Conservation (phyloP, 371 early-diverging fungal genomes). For the Syncephalastrum racemosum region DNA sequence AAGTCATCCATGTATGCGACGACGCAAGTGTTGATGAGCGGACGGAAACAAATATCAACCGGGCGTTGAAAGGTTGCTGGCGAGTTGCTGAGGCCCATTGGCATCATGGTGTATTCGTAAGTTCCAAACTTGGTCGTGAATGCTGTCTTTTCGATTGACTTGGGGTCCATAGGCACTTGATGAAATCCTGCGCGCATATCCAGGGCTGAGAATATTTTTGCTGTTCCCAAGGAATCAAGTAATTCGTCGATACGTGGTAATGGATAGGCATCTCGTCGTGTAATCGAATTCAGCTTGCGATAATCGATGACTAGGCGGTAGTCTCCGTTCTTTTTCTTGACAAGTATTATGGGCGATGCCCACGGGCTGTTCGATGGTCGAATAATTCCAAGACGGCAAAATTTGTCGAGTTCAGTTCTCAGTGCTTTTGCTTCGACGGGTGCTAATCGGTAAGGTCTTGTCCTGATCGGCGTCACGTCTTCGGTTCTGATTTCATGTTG, state of each 20-base stretch:
- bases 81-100: slow-evolving; percentile 42
- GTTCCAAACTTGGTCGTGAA: slow-evolving; percentile 41
- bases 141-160: slow-evolving; percentile 29
- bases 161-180: slow-evolving; percentile 14
- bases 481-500: slow-evolving; percentile 14
- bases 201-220: slow-evolving; percentile 27
- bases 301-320: slow-evolving; percentile 33
- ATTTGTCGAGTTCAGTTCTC: slow-evolving; percentile 15
- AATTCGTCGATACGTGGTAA: slow-evolving; percentile 41
- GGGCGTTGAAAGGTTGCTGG: too few species aligned
- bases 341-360: too few species aligned
- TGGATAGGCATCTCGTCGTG: slow-evolving; percentile 34
- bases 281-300: slow-evolving; percentile 36
- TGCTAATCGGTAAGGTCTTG: slow-evolving; percentile 7
- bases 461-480: slow-evolving; percentile 10
- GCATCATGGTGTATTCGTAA: slow-evolving; percentile 49
- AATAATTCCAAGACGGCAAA: slow-evolving; percentile 15
- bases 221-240: slow-evolving; percentile 24
- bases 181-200: slow-evolving; percentile 35
- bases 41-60: background rate
- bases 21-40: slow-evolving; percentile 16
- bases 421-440: slow-evolving; percentile 10
- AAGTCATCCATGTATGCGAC: slow-evolving; percentile 3
- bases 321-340: slow-evolving; percentile 40
- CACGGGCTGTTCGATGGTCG: slow-evolving; percentile 18